These are phyloP conservation scores for Entomortierella chlamydospora DNA, from an alignment of 192 early-diverging fungal species.

Conservation along the genomic window DNA sequence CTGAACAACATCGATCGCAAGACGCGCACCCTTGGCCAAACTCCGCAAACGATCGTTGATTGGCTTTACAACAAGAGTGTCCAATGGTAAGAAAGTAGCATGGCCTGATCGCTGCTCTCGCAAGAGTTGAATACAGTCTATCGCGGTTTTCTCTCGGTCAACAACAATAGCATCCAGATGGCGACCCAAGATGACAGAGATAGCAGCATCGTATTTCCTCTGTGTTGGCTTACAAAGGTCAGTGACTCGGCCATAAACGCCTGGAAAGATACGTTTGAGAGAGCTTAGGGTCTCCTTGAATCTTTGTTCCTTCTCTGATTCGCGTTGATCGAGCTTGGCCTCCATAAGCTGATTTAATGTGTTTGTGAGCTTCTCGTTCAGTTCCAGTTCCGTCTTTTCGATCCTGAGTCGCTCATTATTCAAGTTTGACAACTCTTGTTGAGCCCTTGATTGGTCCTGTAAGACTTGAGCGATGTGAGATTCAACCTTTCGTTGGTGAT, in stretches of 20 bases:
- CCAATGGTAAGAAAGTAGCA: conserved; percentile 95
- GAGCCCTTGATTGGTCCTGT: conserved; percentile 45
- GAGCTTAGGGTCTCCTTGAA: conserved; percentile 81
- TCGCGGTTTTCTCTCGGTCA: conserved; percentile 89
- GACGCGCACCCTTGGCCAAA: conserved; percentile 82
- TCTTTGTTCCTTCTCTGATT: conserved; percentile 83
- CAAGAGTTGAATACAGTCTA: conserved; percentile 95
- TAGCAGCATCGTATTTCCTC: conserved; percentile 88
- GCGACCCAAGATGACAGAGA: conserved; percentile 88
- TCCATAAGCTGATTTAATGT: conserved; percentile 81
- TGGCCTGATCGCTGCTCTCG: conserved; percentile 91
- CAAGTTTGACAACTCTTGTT: conserved; percentile 68
- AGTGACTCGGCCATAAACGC: conserved; percentile 89
- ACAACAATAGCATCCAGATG: conserved; percentile 97
- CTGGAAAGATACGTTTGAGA: conserved; percentile 88
- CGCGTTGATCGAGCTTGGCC: conserved; percentile 84
- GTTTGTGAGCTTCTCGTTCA: conserved; percentile 88
- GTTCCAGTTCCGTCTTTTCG: conserved; percentile 75
- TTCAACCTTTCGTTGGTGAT: conserved; percentile 55
- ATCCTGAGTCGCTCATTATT: conserved; percentile 75
- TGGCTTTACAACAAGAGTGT: conserved; percentile 77
- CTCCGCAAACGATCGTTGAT: conserved; percentile 86
- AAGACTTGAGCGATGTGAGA: conserved; percentile 32
- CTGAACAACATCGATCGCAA: conserved; percentile 95
- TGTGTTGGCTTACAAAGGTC: conserved; percentile 96